Percentiles rank a stretch among this genome's conserved stretches.
These are phyloP conservation scores for Backusella tarrabulga DNA, from an alignment of 192 early-diverging fungal species.

Conservation along the genomic window DNA sequence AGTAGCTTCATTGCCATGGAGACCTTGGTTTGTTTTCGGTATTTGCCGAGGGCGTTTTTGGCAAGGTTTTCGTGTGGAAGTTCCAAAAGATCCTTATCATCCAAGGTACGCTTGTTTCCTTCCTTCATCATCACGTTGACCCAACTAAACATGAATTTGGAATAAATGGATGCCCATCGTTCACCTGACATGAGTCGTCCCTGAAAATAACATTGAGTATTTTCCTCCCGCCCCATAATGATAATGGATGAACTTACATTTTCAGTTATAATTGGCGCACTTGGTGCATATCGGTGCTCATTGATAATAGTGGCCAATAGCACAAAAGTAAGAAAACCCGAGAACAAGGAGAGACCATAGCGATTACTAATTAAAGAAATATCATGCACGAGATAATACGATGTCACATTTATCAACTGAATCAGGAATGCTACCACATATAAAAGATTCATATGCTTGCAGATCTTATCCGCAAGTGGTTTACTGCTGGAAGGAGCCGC, in stretches of 20 bases:
- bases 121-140: conserved; percentile 49
- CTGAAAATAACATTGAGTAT: not conserved
- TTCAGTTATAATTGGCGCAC: not conserved
- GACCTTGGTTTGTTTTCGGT: conserved; percentile 12
- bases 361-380: not conserved
- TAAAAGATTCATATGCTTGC: conserved; percentile 17
- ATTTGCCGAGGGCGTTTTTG: conserved; percentile 14
- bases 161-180: conserved; percentile 30
- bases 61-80: conserved; percentile 47
- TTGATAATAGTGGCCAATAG: conserved; percentile 15
- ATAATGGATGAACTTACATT: conserved; percentile 11
- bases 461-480: not conserved
- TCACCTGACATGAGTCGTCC: conserved; percentile 31
- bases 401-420: conserved; percentile 12
- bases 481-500: not conserved
- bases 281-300: conserved; percentile 17
- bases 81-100: conserved; percentile 50
- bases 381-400: conserved; percentile 23
- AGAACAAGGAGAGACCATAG: conserved; percentile 17
- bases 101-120: conserved; percentile 43
- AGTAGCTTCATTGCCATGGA: not conserved
- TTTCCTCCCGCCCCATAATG: too few species aligned
- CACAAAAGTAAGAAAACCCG: not conserved
- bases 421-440: not conserved
- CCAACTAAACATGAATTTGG: conserved; percentile 50